phyloP scores from a whole-genome alignment of 202 grass and related monocot genomes.

The Digitaria exilis region DNA sequence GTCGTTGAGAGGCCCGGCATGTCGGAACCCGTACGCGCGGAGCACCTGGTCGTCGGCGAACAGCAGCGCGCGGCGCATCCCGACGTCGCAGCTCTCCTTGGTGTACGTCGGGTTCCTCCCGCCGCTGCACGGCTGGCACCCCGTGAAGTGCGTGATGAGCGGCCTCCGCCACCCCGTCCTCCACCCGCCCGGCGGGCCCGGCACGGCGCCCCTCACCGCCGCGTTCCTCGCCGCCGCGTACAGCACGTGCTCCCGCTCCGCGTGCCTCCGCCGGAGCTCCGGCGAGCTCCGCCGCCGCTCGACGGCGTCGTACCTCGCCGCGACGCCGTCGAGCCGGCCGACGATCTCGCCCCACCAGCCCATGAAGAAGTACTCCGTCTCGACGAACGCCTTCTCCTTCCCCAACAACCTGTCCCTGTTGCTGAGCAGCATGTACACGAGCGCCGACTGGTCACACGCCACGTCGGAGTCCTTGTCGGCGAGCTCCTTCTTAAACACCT shows the following conservation, averaged over 20 bases:
- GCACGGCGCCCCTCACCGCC: not conserved
- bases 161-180: not conserved
- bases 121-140: not conserved
- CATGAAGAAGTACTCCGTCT: slow-evolving; percentile 45
- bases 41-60: slow-evolving; percentile 21
- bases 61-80: not conserved
- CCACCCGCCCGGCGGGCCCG: not conserved
- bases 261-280: not conserved
- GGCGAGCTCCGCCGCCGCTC: too few relatives aligned
- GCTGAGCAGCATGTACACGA: slow-evolving; percentile 55
- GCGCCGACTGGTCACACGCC: slow-evolving; percentile 59
- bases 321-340: slow-evolving; percentile 34
- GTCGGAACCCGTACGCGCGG: not conserved
- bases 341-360: slow-evolving; percentile 61
- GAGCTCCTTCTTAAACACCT: slow-evolving; percentile 13
- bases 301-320: slow-evolving; percentile 38
- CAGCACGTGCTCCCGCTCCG: not conserved
- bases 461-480: not conserved
- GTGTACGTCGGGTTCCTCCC: not conserved
- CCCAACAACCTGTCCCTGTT: too few relatives aligned
- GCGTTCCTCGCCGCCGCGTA: not conserved
- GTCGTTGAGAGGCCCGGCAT: not conserved
- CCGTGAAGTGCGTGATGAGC: not conserved
- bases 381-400: too few relatives aligned
- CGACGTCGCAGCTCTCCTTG: not conserved